phyloP scores from a whole-genome alignment of 163 green algal species.

The Chlamydomonas reinhardtii region DNA sequence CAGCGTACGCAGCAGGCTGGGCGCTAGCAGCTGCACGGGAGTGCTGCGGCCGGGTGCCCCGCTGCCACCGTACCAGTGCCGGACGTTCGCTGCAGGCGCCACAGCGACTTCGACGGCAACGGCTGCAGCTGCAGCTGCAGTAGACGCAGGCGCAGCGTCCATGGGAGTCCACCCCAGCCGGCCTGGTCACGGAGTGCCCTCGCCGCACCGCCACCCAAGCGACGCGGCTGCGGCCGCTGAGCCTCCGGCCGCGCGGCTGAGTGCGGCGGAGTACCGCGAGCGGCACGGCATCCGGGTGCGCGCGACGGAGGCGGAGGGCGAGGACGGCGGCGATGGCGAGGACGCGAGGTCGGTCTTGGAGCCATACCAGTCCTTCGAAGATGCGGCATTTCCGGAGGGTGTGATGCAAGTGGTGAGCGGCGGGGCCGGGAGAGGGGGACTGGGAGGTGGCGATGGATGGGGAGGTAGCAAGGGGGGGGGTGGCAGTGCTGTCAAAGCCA shows the following conservation, averaged over 20 bases:
- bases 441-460: not conserved
- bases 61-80: too few species aligned
- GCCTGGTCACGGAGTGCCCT: not conserved
- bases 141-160: too few species aligned
- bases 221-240: not conserved
- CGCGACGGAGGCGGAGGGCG: not conserved
- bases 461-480: too few species aligned
- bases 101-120: too few species aligned
- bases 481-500: too few species aligned
- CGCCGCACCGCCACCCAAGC: not conserved
- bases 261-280: constrained; percentile 15
- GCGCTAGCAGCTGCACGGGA: not conserved
- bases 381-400: constrained; percentile 5
- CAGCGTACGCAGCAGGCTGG: not conserved
- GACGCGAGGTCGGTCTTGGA: not conserved
- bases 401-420: constrained; percentile 9
- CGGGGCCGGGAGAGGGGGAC: not conserved
- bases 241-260: not conserved
- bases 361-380: not conserved
- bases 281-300: constrained; percentile 27
- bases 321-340: not conserved
- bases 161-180: constrained; percentile 6
- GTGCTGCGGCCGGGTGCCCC: not conserved
- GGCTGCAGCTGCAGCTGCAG: too few species aligned
- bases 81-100: not conserved